Base-by-base conservation (phyloP, 1,284 basidiomycete species). In the Irpex lacteus region DNA sequence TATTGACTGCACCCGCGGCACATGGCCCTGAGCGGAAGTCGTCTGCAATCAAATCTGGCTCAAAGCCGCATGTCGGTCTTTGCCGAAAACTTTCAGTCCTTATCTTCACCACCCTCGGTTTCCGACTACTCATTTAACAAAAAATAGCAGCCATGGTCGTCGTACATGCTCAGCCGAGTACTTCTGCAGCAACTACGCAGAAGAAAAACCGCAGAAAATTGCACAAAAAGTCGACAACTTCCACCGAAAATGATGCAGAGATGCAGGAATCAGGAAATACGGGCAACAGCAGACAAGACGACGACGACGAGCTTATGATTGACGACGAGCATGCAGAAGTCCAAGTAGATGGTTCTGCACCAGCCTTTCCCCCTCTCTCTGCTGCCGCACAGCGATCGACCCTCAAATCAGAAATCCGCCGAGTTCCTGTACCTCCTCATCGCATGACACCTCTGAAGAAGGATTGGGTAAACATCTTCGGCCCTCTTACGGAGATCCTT, bases 401-500 rank as follows among this genome's bases (percentile, higher is more conserved):
- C 15, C 79, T 87, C 65, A 94, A 91, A 76, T 89, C 91, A 18
- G 95, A 97, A 77, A 89, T 85, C 57, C 82, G 95, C 72, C 82
- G 92, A 61, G 87, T 99, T 70, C 83, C 94, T 21, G 94, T 99
- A 74, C 98, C 97, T 3, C 95, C 95, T 6, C 98, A 99, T 77
- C 88, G 97, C 60, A 96, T 98, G 93, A 96, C 95, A 13, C 98
- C 98, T 4, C 78, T 99, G 64, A 98, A 98, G 80, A 94, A 94
- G 73, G 96, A 98, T 69, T 99, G 97, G 97, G 85, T 98, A 67
- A 96, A 95, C 76, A 90, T 99, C 64, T 99, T 98, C 77, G 94
- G 95, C 0, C 97, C 97, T 0, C 81, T 99, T 69, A 97, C 98
- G 9, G 97, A 99, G 80, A 91, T 98, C 73, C 82, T 97, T 70